Evolutionary conservation across 1,284 basidiomycete genomes (phyloP), one percentile per base, ranked within the genome.

Genomic region (Athelia psychrophila): DNA sequence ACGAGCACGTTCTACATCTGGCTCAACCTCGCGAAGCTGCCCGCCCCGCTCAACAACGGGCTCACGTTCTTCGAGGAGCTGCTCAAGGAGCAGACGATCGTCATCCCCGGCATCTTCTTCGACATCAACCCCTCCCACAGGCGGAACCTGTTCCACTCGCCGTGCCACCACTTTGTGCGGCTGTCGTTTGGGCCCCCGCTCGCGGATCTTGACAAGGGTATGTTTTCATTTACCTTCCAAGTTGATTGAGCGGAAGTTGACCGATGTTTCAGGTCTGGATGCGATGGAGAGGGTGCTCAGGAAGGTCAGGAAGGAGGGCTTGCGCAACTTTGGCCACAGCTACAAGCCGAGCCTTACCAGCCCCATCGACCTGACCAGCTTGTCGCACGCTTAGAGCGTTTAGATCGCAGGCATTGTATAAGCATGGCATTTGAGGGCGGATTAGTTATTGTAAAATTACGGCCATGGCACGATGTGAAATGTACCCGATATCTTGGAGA

Each of bases 41-140:
- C 91, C 8, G 60, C 80, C 5, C 95, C 93, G 5, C 69, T 97
- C 42, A 93, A 94, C 73, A 92, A 91, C 59, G 95, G 95, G 19
- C 72, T 97, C 83, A 92, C 89, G 25, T 96, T 98, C 82, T 97
- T 97, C 64, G 95, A 98, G 65, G 95, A 97, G 70, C 75, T 93
- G 33, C 78, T 98, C 44, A 95, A 94, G 68, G 91, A 95, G 69
- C 82, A 91, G 68, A 88, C 89, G 23, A 94, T 95, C 57, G 90
- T 93, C 51, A 92, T 94, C 48, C 92, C 92, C 10, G 90, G 90
- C 35, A 88, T 95, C 57, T 95, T 95, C 78, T 96, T 96, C 61
- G 93, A 95, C 52, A 81, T 89, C 60, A 87, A 95, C 69, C 92
- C 93, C 16, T 63, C 89, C n/a, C 88, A 93, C 63, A 77, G 90